Conservation (phyloP, 1,139 yeast genomes). For the Diutina mesorugosa region DNA sequence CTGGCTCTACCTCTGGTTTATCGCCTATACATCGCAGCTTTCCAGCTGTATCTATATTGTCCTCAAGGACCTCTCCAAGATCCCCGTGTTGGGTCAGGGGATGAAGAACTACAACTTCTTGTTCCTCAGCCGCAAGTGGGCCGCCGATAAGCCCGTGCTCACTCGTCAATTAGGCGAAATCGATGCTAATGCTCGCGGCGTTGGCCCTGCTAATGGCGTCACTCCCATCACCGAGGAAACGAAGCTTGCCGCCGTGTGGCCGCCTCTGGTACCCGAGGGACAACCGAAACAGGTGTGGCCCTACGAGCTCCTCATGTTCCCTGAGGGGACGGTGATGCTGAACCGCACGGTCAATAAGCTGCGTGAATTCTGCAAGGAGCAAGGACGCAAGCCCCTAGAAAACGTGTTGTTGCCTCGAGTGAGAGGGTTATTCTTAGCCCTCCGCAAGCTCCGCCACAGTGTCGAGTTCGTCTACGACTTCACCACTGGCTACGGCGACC, state of each 20-base stretch:
- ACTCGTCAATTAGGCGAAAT: constrained; percentile 41
- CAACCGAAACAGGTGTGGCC: constrained; percentile 22
- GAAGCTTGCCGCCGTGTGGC: constrained; percentile 17
- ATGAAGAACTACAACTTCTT: constrained; percentile 73
- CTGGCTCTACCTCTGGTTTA: constrained; percentile 91
- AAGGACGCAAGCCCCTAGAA: constrained; percentile 31
- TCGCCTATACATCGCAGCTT: constrained; percentile 54
- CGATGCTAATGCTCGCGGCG: constrained; percentile 38
- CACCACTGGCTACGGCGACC: constrained; percentile 73
- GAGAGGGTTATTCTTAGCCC: constrained; percentile 63
- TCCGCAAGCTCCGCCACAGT: constrained; percentile 45
- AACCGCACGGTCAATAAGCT: constrained; percentile 49
- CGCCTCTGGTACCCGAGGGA: constrained; percentile 13
- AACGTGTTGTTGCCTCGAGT: constrained; percentile 71
- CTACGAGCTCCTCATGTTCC: constrained; percentile 58
- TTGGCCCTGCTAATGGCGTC: constrained; percentile 41
- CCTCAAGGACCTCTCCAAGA: constrained; percentile 58
- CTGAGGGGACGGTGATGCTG: constrained; percentile 90
- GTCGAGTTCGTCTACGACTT: constrained; percentile 67
- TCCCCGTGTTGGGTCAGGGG: constrained; percentile 81
- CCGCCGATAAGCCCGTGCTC: constrained; percentile 49
- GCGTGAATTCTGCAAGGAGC: constrained; percentile 39
- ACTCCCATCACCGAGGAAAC: constrained; percentile 10
- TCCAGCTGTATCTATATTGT: constrained; percentile 58
- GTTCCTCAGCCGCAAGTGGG: constrained; percentile 81